Evolutionary conservation across 441 rosid genomes (phyloP).

Genomic region (Cnidoscolus chayamansa): DNA sequence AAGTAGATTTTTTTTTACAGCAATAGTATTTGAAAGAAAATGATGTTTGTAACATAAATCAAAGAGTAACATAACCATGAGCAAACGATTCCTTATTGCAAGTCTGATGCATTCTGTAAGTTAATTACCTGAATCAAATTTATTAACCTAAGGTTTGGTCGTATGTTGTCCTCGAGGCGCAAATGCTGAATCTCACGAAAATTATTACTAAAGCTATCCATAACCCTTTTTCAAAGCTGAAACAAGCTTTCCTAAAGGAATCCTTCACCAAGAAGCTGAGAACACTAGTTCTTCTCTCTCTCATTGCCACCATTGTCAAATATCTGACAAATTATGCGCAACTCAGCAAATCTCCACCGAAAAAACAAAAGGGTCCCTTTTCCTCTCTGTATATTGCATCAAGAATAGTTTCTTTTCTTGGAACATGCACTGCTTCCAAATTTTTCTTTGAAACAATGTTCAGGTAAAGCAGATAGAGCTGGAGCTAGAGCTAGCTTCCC

Average conservation of each 20-base stretch:
- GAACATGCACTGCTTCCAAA: neutral
- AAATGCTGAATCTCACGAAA: neutral
- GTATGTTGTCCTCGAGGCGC: too few relatives aligned
- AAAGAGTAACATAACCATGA: too few relatives aligned
- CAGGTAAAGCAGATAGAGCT: neutral
- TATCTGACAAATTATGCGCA: conserved; percentile 8
- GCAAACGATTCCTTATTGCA: too few relatives aligned
- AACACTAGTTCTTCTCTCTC: conserved; percentile 9
- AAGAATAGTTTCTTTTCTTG: neutral
- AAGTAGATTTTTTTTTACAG: neutral
- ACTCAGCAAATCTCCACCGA: conserved; percentile 7
- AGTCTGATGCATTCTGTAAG: neutral
- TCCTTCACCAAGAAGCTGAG: conserved; percentile 30
- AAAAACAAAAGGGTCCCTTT: neutral
- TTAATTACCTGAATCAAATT: neutral
- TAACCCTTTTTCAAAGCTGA: too few relatives aligned
- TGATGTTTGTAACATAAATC: too few relatives aligned
- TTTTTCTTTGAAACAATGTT: neutral
- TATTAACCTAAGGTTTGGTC: neutral
- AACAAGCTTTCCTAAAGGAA: conserved; percentile 6
- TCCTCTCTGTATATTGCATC: neutral
- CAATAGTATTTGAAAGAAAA: neutral
- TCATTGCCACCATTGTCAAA: conserved; percentile 18
- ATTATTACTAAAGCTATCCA: neutral
- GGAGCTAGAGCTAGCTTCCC: neutral